Base-by-base conservation (phyloP, 176 grass and related monocot genomes). In the Triticum timopheevii region DNA sequence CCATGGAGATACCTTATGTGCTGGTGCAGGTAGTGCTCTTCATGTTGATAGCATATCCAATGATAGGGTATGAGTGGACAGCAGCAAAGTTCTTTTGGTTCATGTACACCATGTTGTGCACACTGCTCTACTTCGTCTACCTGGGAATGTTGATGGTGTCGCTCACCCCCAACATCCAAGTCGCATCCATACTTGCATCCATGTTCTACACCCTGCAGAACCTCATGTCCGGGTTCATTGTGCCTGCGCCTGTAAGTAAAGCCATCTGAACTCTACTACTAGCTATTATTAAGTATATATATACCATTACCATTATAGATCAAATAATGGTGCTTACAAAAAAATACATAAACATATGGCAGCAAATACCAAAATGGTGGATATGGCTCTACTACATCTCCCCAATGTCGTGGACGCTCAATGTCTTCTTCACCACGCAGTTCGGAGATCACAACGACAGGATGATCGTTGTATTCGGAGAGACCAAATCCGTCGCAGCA, bases 361-460 rank as follows among this genome's bases (percentile, higher is more conserved):
- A 97, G 92, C 82, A 90, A 97, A 94, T 97, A 75, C 94, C 94
- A 3, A 86, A 83, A 82, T 97, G 94, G 94, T 97, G 92, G 92
- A 84, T 92, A 82, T 97, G 92, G 94, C 5, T 94, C 24, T 97
- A 97, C 69, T 97, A 97, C 35, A 10, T 61, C 0, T 86, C 78
- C 59, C 94, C 92, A 5, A 19, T 90, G 36, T 77, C 87, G 3
- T 97, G 90, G 94, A 85, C 92, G 10, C 79, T 97, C 23, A 78
- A 90, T 79, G 87, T 86, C 38, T 89, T 97, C n/a, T 90, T 97
- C 77, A 90, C 85, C 17, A 84, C 94, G 4, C 92, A 97, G 23
- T 92, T 92, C 42, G 94, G 88, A 25, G 86, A 97, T 49, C 58
- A 87, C 6, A 33, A 87, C 2, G 5, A 78, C n/a, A 68, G 20